A percentile compares a stretch with the other conserved stretches of the same genome.
phyloP scores from a whole-genome alignment of 192 early-diverging fungal species.

The Radiomyces spectabilis region DNA sequence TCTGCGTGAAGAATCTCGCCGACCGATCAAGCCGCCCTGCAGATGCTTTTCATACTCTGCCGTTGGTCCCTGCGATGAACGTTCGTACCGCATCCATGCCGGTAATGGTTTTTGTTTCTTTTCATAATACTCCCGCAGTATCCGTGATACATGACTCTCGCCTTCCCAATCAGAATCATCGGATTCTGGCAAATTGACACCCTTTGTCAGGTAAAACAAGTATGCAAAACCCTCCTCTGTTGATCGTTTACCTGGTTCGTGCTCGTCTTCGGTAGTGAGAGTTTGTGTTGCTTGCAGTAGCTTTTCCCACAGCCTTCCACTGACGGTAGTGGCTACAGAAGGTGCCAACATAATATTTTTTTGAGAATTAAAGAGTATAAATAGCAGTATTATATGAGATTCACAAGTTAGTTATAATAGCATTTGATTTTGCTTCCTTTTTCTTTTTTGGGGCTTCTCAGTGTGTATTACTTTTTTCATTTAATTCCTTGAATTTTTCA shows the following conservation, averaged over 20 bases:
- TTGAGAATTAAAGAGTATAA: too few relatives aligned
- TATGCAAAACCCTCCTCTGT: background rate
- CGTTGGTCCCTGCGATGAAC: background rate
- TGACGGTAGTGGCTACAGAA: background rate
- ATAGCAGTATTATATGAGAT: too few relatives aligned
- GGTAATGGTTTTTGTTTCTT: conserved; percentile 34
- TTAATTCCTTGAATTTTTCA: background rate
- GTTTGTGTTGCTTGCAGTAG: conserved; percentile 17
- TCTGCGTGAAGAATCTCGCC: background rate
- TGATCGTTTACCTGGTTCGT: conserved; percentile 11
- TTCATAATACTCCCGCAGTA: conserved; percentile 43
- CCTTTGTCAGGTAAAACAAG: background rate
- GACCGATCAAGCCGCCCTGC: background rate
- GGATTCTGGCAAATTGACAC: conserved; percentile 33
- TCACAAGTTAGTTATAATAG: too few relatives aligned
- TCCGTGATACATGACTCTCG: conserved; percentile 44
- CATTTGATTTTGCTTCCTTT: background rate
- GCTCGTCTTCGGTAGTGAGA: conserved; percentile 8
- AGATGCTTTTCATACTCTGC: too few relatives aligned
- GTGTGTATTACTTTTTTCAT: background rate
- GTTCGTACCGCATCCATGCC: conserved; percentile 13
- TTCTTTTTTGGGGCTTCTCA: background rate
- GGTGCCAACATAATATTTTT: background rate
- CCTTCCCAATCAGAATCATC: conserved; percentile 49
- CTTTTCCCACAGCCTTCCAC: conserved; percentile 19